These are phyloP conservation scores for Begonia masoniana DNA, from an alignment of 306 rosid genomes.

Conservation along the genomic window DNA sequence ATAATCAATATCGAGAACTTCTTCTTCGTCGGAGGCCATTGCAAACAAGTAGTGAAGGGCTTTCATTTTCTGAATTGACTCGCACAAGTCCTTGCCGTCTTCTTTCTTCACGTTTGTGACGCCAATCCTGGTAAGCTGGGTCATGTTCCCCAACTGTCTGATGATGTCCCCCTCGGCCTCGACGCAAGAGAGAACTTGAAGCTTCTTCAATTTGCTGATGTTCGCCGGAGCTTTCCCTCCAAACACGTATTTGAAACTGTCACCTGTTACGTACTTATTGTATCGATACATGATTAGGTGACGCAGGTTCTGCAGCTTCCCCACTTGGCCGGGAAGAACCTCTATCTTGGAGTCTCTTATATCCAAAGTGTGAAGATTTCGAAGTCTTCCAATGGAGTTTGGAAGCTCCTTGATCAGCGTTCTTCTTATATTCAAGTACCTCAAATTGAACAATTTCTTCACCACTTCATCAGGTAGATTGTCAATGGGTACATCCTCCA, in stretches of 20 bases:
- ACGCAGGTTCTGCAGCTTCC: constrained; percentile 1
- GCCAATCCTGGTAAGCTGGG: constrained; percentile 6
- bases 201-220: not conserved
- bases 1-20: too few species aligned
- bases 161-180: not conserved
- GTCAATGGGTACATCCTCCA: constrained; percentile 3
- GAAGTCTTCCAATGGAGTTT: constrained; percentile 12
- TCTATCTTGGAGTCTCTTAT: not conserved
- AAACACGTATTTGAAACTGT: not conserved
- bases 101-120: constrained; percentile 1
- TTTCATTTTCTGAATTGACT: constrained; percentile 6
- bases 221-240: not conserved
- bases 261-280: accelerated
- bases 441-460: constrained; percentile 8
- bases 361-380: constrained; percentile 12
- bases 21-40: too few species aligned
- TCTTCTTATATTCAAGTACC: constrained; percentile 7
- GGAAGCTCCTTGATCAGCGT: constrained; percentile 9
- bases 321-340: constrained; percentile 2
- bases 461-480: not conserved
- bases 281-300: not conserved
- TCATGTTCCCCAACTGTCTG: constrained; percentile 1
- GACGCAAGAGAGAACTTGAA: constrained; percentile 1
- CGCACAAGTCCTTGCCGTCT: constrained; percentile 5
- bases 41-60: not conserved